Evolutionary conservation across 208 protist species (phyloP).

Genomic region (Trypanosomatidae sp.): DNA sequence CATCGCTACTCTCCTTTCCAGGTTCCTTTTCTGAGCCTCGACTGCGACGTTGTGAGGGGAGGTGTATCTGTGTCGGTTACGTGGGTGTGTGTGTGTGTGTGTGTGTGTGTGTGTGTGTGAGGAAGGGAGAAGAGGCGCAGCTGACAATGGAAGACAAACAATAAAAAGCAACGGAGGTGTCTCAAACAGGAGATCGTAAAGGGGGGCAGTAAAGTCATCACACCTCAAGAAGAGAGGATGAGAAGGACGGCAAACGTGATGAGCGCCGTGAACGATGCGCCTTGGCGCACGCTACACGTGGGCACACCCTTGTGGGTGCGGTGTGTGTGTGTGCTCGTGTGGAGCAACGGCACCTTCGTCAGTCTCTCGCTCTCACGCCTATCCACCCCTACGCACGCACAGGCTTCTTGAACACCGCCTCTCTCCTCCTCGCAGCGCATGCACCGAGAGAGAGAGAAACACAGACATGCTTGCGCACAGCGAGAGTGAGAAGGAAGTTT

Average conservation of each 20-base stretch:
- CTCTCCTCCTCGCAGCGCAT: background rate
- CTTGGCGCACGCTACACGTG: background rate
- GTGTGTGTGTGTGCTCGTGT: background rate
- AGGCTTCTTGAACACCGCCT: background rate
- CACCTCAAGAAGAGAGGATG: background rate
- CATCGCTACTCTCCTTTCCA: background rate
- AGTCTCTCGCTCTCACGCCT: constrained; percentile 1
- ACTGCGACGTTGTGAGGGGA: background rate
- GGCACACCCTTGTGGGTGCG: background rate
- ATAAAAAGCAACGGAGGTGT: background rate
- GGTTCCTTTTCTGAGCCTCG: background rate
- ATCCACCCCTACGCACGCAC: background rate
- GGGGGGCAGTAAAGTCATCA: background rate
- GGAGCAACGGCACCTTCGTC: background rate
- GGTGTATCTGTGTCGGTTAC: background rate
- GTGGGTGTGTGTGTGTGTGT: background rate
- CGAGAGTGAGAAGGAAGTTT: background rate
- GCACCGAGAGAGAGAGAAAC: background rate
- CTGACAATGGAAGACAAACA: background rate
- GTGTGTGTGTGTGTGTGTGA: background rate
- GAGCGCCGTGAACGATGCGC: background rate
- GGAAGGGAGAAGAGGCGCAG: background rate
- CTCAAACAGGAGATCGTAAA: background rate
- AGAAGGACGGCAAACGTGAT: background rate
- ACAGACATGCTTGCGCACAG: background rate